Base-by-base conservation (phyloP, 352 stramenopile species). In the Phytopythium montanum region DNA sequence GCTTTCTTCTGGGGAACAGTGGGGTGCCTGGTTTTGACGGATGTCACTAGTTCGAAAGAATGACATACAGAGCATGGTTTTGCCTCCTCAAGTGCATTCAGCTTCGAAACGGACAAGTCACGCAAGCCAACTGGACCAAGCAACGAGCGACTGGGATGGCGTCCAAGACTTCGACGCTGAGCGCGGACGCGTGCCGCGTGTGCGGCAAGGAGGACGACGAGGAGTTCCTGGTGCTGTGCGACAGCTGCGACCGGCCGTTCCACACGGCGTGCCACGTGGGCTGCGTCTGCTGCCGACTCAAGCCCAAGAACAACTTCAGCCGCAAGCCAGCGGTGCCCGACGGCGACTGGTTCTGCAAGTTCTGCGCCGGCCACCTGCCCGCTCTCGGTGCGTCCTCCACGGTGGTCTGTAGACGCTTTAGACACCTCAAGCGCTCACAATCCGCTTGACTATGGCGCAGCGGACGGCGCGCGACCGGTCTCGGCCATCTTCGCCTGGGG, bases 341-440 rank as follows among this genome's bases (percentile, higher is more conserved):
- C 26, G 84, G 84, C 60, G 84, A 93, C 66, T 93, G 84, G 84
- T 93, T 91, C 60, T 91, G 84, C 79, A 93, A 93, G 68, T 90
- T 93, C 48, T 93, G 84, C 60, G 78, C 79, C 14, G 84, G 79
- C 25, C 84, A 72, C 44, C 59, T 87, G 28, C 74, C 81, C 38
- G 25, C 62, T 18, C 70, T 85, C 23, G 71, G 81, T 90, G 36
- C 46, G 70, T 49, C 4, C 23, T 28, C 33, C 51, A 19, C 18
- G 2, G 0, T 19, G 38, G 29, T 25, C 13, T 19, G 25, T 3
- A 5, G 19, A 14, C 13, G 5, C 2, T 8, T 12, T n/a, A 23
- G 21, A 21, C 12, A 26, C 28, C 19, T 19, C 8, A 26, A 5
- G 16, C 9, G 39, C 33, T 59, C 10, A 33, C 23, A 18, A 4